Evolutionary conservation across 345 rosid genomes (phyloP), one percentile per base, ranked within the genome.

Genomic region (Physaria fendleri): DNA sequence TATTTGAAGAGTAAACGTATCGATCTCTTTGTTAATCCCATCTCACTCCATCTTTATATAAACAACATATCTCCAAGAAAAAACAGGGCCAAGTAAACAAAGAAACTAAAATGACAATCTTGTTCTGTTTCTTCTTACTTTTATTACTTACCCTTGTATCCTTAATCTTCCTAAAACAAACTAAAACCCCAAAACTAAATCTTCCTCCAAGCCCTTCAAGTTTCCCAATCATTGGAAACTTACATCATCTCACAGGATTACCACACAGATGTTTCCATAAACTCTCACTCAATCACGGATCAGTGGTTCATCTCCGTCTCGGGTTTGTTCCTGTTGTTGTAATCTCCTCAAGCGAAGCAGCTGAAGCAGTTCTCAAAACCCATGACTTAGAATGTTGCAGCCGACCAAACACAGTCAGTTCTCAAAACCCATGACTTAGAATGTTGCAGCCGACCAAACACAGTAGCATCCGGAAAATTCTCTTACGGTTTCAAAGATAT

Each of bases 211-310:
- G 80, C 22, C 87, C 89, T 7, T 43, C 32, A 6, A 68, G 64
- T 6, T 79, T 83, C 63, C 84, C 82, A 0, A 40, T 83, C n/a
- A 73, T 83, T 1, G 84, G 88, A 5, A 83, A 81, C 76, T 41
- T 86, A 3, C 80, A 74, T 52, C 66, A 70, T 9, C 56, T 69
- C 3, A 14, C 35, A 20, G 68, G 68, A 27, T 37, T 67, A 46
- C 72, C 54, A 21, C 72, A 77, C 41, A 29, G 12, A 18, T 56
- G 56, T 43, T 46, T 84, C 8, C 63, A 75, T 66, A 33, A 80
- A 0, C 84, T 86, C 8, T 81, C 90, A 0, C 28, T 56, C 46
- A 73, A 70, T 7, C 75, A 76, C 33, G 85, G 85, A 30, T 70
- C 85, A 1, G 63, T 85, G 6, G 15, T 83, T 56, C 66, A 53